Conservation (phyloP, 208 protist species). For the Jaenimonas drosophilae region DNA sequence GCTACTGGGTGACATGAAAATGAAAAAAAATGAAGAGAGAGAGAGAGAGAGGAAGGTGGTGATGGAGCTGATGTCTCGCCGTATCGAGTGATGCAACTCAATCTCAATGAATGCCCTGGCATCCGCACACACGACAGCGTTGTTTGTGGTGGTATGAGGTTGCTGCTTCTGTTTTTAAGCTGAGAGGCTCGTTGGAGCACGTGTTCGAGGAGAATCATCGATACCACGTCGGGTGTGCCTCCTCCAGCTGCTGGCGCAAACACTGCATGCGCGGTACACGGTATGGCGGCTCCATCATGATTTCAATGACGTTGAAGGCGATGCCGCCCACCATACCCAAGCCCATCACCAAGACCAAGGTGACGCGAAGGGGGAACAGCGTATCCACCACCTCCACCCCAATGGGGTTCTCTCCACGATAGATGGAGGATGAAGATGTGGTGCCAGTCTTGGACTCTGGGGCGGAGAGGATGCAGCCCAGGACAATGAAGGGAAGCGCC, state of each 20-base stretch:
- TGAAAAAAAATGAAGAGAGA: conserved; percentile 1
- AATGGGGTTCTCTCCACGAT: conserved; percentile 17
- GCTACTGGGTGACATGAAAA: too few relatives aligned
- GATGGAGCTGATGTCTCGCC: too few relatives aligned
- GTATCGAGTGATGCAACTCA: too few relatives aligned
- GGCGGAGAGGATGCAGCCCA: conserved; percentile 56
- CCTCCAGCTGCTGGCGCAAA: conserved; percentile 63
- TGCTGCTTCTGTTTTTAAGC: too few relatives aligned
- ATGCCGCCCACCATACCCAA: conserved; percentile 30
- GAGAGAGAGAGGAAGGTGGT: conserved; percentile 1
- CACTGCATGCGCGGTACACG: conserved; percentile 60
- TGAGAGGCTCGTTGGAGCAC: too few relatives aligned
- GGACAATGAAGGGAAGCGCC: conserved; percentile 60
- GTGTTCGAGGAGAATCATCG: too few relatives aligned
- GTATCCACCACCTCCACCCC: conserved; percentile 47
- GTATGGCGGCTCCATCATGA: conserved; percentile 41
- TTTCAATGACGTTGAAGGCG: conserved; percentile 20
- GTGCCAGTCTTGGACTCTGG: conserved; percentile 3
- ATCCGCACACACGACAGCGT: too few relatives aligned
- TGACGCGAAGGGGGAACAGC: conserved; percentile 48
- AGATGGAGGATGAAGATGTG: conserved; percentile 3
- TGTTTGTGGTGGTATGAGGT: too few relatives aligned
- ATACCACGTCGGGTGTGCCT: conserved; percentile 76
- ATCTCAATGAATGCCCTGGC: too few relatives aligned
- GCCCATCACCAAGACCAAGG: conserved; percentile 32